These are phyloP conservation scores for Tilletia walkeri DNA, from an alignment of 1,284 basidiomycete genomes.

Conservation along the genomic window DNA sequence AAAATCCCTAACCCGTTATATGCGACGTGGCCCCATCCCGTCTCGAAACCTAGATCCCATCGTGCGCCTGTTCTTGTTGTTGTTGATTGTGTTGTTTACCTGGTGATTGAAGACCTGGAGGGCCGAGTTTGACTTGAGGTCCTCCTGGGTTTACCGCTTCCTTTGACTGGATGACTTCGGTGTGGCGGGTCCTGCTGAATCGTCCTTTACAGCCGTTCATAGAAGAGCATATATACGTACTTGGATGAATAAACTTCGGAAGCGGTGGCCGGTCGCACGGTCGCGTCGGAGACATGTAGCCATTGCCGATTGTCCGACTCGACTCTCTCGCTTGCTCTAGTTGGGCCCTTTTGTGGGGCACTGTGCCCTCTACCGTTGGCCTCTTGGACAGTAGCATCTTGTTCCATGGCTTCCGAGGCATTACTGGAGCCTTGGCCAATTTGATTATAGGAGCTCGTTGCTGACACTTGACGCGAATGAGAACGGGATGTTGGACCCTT, in stretches of 20 bases:
- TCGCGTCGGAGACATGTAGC: constrained; percentile 80
- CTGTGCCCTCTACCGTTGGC: too few relatives aligned
- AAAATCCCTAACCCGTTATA: too few relatives aligned
- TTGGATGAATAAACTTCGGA: constrained; percentile 85
- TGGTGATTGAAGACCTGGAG: background rate
- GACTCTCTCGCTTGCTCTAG: constrained; percentile 13
- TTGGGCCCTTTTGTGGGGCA: too few relatives aligned
- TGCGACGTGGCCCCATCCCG: too few relatives aligned
- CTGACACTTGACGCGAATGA: background rate
- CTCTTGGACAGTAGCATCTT: background rate
- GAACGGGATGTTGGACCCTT: background rate
- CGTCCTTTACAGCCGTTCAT: constrained; percentile 64
- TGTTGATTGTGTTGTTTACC: background rate
- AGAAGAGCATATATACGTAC: constrained; percentile 81
- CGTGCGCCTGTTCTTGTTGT: too few relatives aligned
- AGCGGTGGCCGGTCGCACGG: constrained; percentile 72
- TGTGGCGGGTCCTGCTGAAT: too few relatives aligned
- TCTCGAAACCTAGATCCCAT: too few relatives aligned
- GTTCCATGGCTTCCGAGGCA: background rate
- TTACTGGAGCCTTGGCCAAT: background rate
- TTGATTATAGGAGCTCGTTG: background rate
- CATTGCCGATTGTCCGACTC: constrained; percentile 65
- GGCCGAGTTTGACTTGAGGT: background rate
- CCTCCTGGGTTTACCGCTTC: background rate
- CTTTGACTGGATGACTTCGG: too few relatives aligned